Percentiles rank a stretch among this genome's conserved stretches.
Conservation (phyloP, 306 rosid genomes). For the Begonia fuchsioides region DNA sequence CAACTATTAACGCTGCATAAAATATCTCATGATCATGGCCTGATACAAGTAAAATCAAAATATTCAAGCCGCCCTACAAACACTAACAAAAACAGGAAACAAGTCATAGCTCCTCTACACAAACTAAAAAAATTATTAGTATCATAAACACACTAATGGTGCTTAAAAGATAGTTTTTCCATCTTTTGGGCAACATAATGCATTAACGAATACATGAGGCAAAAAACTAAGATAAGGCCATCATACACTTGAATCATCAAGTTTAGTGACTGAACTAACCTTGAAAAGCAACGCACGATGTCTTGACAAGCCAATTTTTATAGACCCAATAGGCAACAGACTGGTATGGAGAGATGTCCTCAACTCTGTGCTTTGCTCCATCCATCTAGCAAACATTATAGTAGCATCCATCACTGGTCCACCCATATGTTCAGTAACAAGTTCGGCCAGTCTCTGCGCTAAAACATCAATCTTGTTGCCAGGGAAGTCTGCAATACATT, state of each 20-base stretch:
- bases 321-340: conserved; percentile 82
- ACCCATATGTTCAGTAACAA: conserved; percentile 80
- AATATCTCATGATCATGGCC: too few relatives aligned
- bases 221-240: conserved; percentile 1
- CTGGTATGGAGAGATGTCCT: conserved; percentile 70
- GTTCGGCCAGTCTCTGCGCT: conserved; percentile 90
- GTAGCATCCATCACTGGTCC: conserved; percentile 94
- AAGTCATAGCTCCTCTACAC: too few relatives aligned
- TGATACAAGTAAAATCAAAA: too few relatives aligned
- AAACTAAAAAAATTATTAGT: too few relatives aligned
- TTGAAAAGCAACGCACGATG: conserved; percentile 98
- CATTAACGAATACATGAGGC: too few relatives aligned
- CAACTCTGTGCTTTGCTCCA: conserved; percentile 68
- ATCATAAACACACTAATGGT: too few relatives aligned
- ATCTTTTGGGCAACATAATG: too few relatives aligned
- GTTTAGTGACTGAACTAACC: conserved; percentile 29
- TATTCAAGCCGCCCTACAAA: too few relatives aligned
- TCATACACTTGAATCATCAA: neutral
- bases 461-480: conserved; percentile 41
- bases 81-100: too few relatives aligned
- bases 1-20: too few relatives aligned
- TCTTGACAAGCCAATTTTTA: conserved; percentile 85
- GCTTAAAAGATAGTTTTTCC: too few relatives aligned
- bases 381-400: conserved; percentile 69
- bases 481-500: conserved; percentile 88